Evolutionary conservation across 495 filamentous ascomycete genomes (phyloP).

Genomic region (Neurospora sp.): DNA sequence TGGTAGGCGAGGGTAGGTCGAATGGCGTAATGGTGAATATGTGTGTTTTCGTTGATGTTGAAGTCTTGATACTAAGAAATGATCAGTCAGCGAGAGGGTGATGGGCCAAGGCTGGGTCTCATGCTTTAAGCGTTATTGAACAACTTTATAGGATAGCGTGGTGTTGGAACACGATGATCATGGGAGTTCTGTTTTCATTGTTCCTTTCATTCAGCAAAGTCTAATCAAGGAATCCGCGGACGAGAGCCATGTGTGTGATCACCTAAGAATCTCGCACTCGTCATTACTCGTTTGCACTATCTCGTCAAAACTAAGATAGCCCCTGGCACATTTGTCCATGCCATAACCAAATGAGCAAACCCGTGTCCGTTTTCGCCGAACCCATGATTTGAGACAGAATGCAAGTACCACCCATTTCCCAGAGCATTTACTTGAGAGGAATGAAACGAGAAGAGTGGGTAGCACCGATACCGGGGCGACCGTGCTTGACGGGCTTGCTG

Average conservation of each 20-base stretch:
- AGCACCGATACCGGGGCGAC: conserved; percentile 99
- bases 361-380: conserved; percentile 31
- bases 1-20: neutral
- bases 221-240: neutral
- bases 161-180: neutral
- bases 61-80: neutral
- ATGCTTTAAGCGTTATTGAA: neutral
- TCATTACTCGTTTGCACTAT: conserved; percentile 17
- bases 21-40: neutral
- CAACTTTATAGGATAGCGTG: neutral
- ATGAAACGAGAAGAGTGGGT: conserved; percentile 99
- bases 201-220: neutral
- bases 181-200: neutral
- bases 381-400: conserved; percentile 30
- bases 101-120: neutral
- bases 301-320: conserved; percentile 25
- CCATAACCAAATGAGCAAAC: conserved; percentile 21
- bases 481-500: conserved; percentile 99
- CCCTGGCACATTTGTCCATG: conserved; percentile 20
- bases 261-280: conserved; percentile 16
- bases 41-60: neutral
- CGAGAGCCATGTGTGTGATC: neutral
- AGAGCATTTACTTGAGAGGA: conserved; percentile 81
- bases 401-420: conserved; percentile 29
- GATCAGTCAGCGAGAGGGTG: neutral